Evolutionary conservation across 2,329 filamentous ascomycete genomes (phyloP), one percentile per base, ranked within the genome.

Genomic region (Colletotrichum simmondsii): DNA sequence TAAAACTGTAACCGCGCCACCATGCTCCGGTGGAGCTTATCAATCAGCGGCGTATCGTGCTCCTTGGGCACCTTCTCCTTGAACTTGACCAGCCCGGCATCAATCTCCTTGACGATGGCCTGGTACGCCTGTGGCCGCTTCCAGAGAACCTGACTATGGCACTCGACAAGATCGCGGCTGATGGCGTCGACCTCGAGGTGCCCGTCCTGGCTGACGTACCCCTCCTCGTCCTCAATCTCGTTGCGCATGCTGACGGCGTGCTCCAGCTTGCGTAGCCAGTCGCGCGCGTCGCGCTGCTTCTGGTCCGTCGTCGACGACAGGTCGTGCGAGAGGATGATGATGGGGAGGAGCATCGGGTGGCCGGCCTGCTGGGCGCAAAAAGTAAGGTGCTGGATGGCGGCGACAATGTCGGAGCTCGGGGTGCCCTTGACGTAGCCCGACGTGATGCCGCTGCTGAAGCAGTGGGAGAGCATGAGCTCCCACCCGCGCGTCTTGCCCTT

Each of bases 371-470:
- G 74, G 12, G 83, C 81, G 78, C 88, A 90, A 12, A 83, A 83
- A 59, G 80, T 82, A 35, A 91, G 81, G 76, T 91, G 88, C 35
- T 81, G 75, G 70, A 92, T 83, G 59, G 85, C 84, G 42, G 81
- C 79, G 59, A 84, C 81, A 53, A 92, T 84, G 76, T 91, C 86
- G 35, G 89, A 90, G 66, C 85, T 88, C 37, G 86, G 80, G 2
- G 90, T 92, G 71, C 90, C 90, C 82, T 92, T 92, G 77, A 89
- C 85, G 79, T 86, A 92, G 66, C 90, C 90, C 2, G 87, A 89
- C 1, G 90, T 92, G 75, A 91, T 85, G 75, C 83, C 82, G 2
- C 86, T 87, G 14, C 80, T 82, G 80, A 91, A 87, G 59, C 85
- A 86, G 79, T 92, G 85, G 3, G 89, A 90, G 49, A 92, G 85